Conservation (phyloP, 2,329 filamentous ascomycete genomes). For the Daldinia sp. region DNA sequence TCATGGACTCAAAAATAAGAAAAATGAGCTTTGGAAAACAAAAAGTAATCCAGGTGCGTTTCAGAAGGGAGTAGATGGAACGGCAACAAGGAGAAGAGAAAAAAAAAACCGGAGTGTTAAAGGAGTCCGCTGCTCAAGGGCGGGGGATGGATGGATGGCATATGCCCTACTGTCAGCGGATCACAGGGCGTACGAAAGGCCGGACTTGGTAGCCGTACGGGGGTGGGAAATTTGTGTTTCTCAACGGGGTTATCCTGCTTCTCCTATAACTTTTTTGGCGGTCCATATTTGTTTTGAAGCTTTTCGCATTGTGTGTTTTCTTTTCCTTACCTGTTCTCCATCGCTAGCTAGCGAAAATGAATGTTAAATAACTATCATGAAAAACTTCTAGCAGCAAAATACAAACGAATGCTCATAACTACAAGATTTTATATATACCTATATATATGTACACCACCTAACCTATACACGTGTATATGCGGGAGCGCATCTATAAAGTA, state of each 20-base stretch:
- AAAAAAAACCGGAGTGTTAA: constrained; percentile 36
- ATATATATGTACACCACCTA: constrained; percentile 7
- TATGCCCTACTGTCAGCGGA: constrained; percentile 30
- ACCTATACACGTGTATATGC: not conserved
- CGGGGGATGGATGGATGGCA: constrained; percentile 32
- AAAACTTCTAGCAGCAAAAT: constrained; percentile 45
- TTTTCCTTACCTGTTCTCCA: constrained; percentile 36
- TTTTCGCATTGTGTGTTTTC: constrained; percentile 46
- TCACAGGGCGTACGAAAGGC: constrained; percentile 36
- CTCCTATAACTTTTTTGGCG: constrained; percentile 43
- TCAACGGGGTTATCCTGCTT: constrained; percentile 38
- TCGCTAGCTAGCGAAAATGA: constrained; percentile 42
- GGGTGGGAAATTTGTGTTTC: constrained; percentile 41
- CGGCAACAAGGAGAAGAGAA: constrained; percentile 32
- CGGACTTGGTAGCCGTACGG: constrained; percentile 16
- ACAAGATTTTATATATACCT: not conserved
- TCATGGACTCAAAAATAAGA: constrained; percentile 30
- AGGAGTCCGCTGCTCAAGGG: constrained; percentile 33
- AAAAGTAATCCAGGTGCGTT: constrained; percentile 37
- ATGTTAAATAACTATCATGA: constrained; percentile 42
- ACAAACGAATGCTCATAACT: constrained; percentile 45
- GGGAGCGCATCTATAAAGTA: constrained; percentile 3
- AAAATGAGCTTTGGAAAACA: constrained; percentile 40
- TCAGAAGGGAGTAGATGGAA: constrained; percentile 33
- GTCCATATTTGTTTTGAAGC: constrained; percentile 44